Percentiles rank a stretch among this genome's conserved stretches.
Evolutionary conservation across 2,329 filamentous ascomycete species (phyloP).

Genomic region (Fusarium armeniacum): DNA sequence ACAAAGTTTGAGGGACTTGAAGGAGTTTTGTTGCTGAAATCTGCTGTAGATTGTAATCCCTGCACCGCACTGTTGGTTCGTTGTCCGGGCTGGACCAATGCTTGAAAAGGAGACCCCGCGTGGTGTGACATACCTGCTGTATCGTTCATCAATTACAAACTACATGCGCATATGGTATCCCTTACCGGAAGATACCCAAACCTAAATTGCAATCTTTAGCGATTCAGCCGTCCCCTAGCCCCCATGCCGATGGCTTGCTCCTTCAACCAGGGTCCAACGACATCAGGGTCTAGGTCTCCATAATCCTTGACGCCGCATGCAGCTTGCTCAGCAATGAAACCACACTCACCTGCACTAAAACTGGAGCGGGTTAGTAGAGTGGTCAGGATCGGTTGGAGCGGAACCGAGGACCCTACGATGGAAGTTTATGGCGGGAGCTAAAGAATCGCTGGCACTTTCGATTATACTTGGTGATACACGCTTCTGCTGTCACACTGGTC

Average conservation of each 20-base stretch:
- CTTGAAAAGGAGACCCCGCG: neutral
- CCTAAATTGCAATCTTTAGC: neutral
- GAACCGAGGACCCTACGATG: slow-evolving; percentile 2
- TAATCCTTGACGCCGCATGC: slow-evolving; percentile 6
- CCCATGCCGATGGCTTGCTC: neutral
- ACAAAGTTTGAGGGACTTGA: slow-evolving; percentile 1
- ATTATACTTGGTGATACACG: neutral
- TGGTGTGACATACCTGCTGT: neutral
- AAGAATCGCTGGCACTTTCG: neutral
- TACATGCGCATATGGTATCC: neutral
- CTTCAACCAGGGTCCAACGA: neutral
- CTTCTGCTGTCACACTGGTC: neutral
- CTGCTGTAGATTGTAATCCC: neutral
- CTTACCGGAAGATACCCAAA: too few relatives aligned
- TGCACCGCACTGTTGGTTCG: neutral
- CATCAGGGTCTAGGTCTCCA: neutral
- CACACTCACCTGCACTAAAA: slow-evolving; percentile 13
- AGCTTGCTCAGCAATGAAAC: slow-evolving; percentile 30
- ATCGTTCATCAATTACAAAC: neutral
- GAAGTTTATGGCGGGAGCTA: neutral
- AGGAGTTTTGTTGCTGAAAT: neutral
- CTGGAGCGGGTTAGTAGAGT: neutral
- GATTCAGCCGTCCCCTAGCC: neutral
- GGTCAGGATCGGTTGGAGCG: slow-evolving; percentile 15
- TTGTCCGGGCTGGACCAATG: neutral